Conservation (phyloP, 768 basidiomycete species). For the Suillus occidentalis region DNA sequence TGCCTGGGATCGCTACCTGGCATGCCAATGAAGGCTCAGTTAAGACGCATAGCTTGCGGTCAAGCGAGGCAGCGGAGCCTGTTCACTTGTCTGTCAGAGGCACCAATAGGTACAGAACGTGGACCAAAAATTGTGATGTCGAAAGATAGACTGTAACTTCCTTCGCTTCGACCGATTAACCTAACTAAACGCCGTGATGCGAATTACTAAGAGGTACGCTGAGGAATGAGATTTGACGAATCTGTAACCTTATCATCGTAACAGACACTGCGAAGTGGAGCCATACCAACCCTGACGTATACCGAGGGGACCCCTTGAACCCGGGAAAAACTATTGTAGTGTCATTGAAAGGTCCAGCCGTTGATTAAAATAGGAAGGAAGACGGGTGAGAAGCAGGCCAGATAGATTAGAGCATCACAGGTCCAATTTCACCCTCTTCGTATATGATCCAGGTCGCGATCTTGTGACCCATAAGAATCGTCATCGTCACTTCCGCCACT, state of each 20-base stretch:
- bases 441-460: constrained; percentile 35
- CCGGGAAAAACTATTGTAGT: constrained; percentile 1
- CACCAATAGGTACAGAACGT: constrained; percentile 2
- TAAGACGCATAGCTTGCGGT: background rate
- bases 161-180: constrained; percentile 1
- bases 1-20: background rate
- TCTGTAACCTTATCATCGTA: constrained; percentile 6
- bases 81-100: background rate
- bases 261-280: background rate
- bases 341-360: constrained; percentile 10
- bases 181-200: constrained; percentile 8
- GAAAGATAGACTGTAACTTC: background rate
- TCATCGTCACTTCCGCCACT: constrained; percentile 36
- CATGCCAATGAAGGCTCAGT: background rate
- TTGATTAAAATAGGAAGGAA: constrained; percentile 21
- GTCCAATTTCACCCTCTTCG: constrained; percentile 30
- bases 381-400: constrained; percentile 13
- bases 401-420: constrained; percentile 19
- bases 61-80: background rate
- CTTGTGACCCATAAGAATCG: constrained; percentile 35
- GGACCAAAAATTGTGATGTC: background rate
- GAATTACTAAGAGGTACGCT: constrained; percentile 1
- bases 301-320: background rate
- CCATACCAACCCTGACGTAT: background rate
- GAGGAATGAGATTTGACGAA: constrained; percentile 2